Base-by-base conservation (phyloP, 768 basidiomycete species). In the Auricularia heimuer region DNA sequence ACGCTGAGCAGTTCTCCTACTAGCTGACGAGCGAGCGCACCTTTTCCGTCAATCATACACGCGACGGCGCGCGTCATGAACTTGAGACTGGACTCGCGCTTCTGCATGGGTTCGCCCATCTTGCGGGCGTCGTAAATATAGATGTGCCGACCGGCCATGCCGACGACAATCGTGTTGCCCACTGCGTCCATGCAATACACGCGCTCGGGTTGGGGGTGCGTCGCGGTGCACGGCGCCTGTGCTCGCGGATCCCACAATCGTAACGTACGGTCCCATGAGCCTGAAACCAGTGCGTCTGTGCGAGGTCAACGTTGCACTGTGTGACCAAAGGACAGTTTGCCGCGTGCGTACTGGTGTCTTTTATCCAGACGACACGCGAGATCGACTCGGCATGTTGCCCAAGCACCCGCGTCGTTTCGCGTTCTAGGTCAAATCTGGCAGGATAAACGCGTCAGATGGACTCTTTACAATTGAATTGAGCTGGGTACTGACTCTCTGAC, bases 41-140 rank as follows among this genome's bases (percentile, higher is more conserved):
- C 95, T 77, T 94, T 85, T 2, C 95, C 94, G 73, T 92, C 90
- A 1, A 84, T 81, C 95, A 98, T 98, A 72, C 92, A 93, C 14
- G 90, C 92, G 63, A 99, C 75, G 60, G 88, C 88, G 65, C 94
- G 79, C 47, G 95, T 98, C 90, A 97, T 90, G 73, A 90, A 98
- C 75, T 97, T 97, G 66, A 99, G 75, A 68, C 92, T 94, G 73
- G 92, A 94, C 77, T 98, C 97, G 67, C 97, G 77, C 73, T 86
- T 82, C 71, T 94, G 91, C 63, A 84, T 80, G 0, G 91, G 88
- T 63, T 80, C 76, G 64, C 81, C 79, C 85, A 98, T 88, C 67
- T 86, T 87, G 34, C 92, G 80, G 16, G 93, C 78, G 69, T 95
- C 92, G 70, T 90, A 98, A 12, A 98, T 93, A 71, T 91, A 84